Evolutionary conservation across 306 rosid genomes (phyloP).

Genomic region (Hylodesmum podocarpum): DNA sequence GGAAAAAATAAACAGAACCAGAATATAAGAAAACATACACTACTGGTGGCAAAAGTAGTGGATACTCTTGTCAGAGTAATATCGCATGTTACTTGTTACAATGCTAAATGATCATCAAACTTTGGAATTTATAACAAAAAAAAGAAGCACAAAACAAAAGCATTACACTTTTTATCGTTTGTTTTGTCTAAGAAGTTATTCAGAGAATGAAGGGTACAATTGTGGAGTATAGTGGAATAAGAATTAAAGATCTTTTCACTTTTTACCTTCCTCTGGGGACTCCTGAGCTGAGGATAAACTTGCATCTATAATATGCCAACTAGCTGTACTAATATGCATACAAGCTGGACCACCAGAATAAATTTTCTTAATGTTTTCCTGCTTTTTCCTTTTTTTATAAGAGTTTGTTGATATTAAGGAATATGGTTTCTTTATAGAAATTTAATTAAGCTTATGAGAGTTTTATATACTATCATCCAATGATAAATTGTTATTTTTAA

Average conservation of each 20-base stretch:
- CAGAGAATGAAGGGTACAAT: neutral
- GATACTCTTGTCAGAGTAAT: neutral
- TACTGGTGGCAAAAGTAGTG: neutral
- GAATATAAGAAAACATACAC: neutral
- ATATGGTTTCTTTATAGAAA: neutral
- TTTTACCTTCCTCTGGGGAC: neutral
- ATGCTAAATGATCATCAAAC: neutral
- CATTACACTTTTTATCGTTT: neutral
- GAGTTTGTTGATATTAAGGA: neutral
- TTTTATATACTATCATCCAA: neutral
- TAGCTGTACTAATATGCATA: constrained; percentile 21
- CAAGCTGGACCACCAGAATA: neutral
- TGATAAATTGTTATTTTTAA: neutral
- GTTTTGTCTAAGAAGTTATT: constrained; percentile 10
- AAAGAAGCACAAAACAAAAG: neutral
- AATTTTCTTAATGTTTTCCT: neutral
- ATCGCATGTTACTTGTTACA: neutral
- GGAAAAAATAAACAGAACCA: neutral
- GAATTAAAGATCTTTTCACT: neutral
- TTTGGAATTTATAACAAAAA: neutral
- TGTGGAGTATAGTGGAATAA: neutral
- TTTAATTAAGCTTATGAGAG: too few relatives aligned
- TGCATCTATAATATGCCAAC: constrained; percentile 33
- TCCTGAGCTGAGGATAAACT: constrained; percentile 33
- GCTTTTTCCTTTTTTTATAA: neutral